Conservation (phyloP, 1,139 yeast genomes). For the Candida sojae region DNA sequence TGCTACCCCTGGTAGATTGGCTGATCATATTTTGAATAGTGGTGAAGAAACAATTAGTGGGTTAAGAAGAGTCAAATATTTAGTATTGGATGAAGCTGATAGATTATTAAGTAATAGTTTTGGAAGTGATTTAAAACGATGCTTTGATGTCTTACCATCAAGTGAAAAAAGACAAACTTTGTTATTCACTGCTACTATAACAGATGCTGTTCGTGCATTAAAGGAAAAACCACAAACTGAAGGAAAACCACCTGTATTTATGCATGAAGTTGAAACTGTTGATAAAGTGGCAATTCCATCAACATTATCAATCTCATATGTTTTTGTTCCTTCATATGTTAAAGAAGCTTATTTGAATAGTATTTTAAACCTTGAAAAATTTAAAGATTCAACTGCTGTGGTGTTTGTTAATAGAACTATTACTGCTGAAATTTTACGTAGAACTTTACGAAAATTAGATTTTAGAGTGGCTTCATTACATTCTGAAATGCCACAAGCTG, state of each 20-base stretch:
- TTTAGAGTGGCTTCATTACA: conserved; percentile 87
- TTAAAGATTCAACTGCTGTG: conserved; percentile 68
- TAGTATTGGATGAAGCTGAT: conserved; percentile 97
- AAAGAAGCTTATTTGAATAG: conserved; percentile 85
- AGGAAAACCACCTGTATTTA: conserved; percentile 66
- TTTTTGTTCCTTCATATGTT: conserved; percentile 76
- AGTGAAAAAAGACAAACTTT: conserved; percentile 79
- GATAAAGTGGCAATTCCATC: conserved; percentile 80
- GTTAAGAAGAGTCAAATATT: conserved; percentile 68
- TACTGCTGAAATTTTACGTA: conserved; percentile 83
- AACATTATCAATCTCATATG: conserved; percentile 58
- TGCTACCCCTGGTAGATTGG: conserved; percentile 97
- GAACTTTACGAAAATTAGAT: conserved; percentile 72
- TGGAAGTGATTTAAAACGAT: conserved; percentile 72
- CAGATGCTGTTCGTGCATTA: conserved; percentile 84
- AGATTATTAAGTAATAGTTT: conserved; percentile 82
- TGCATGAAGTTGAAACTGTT: conserved; percentile 78
- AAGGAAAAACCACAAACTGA: conserved; percentile 65
- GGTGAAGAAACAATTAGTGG: conserved; percentile 90
- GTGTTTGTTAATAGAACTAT: conserved; percentile 89
- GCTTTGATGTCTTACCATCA: conserved; percentile 71
- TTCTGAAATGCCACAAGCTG: conserved; percentile 92
- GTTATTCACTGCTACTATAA: conserved; percentile 93
- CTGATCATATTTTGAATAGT: conserved; percentile 85
- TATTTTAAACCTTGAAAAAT: conserved; percentile 62